Base-by-base conservation (phyloP, 768 basidiomycete species). In the Candolleomyces efflorescens region DNA sequence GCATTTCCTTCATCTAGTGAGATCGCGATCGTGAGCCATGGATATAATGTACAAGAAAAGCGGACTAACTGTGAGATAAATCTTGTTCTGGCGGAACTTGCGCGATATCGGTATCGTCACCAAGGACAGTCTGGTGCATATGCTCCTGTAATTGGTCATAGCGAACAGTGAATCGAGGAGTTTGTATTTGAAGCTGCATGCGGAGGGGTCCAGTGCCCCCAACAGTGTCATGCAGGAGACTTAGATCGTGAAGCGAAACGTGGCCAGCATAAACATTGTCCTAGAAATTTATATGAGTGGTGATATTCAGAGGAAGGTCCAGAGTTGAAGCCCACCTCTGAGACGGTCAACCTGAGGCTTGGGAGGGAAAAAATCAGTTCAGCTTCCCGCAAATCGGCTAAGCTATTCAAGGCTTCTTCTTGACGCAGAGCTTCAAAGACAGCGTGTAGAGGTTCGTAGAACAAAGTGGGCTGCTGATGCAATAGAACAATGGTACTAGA, bases 381-480 rank as follows among this genome's bases (percentile, higher is more conserved):
- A 54, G 79, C 82, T 46, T 85, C 81, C 20, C 73, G 64, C 47
- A 83, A 67, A 32, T 81, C 76, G 27, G 78, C 71, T 6, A 83
- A 62, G 15, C 72, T 69, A 48, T 74, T 71, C 27, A 89, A 65
- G 55, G 73, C 67, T 49, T 82, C 78, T 56, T 90, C 87, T 64
- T 81, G 78, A 27, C 88, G 86, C 44, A 92, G 71, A 56, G 85
- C 86, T 55, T 86, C 86, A 64, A 92, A 91, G 18, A 91, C 81
- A 56, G 71, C 76, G 44, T 79, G 81, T 47, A 92, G 66, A 26
- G 89, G 84, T 67, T 91, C 89, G 63, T 91, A 92, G 68, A 89
- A 92, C 6, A 92, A 74, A 3, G 83, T 87, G 2, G 89, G 89
- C 17, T 73, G 78, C 57, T 83, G 74, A 47, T 82, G 79, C 58